These are phyloP conservation scores for Podosphaera fusca DNA, from an alignment of 2,329 filamentous ascomycete species.

Conservation along the genomic window DNA sequence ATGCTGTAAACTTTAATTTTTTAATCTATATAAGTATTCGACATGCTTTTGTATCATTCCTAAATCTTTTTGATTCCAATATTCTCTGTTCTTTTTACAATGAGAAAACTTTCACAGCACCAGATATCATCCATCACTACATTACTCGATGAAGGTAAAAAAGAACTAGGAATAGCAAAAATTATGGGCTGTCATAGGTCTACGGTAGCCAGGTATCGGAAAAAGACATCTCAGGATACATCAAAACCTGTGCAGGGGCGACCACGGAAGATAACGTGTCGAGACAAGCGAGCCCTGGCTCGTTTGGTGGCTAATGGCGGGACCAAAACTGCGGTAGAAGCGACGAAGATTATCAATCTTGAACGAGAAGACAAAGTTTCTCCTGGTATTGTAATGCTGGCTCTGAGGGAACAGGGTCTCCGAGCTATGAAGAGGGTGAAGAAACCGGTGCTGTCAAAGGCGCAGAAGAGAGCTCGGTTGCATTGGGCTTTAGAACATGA, in stretches of 20 bases:
- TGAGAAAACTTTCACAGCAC: not conserved
- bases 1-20: too few relatives aligned
- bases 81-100: too few relatives aligned
- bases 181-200: not conserved
- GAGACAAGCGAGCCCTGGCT: not conserved
- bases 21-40: too few relatives aligned
- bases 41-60: too few relatives aligned
- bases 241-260: not conserved
- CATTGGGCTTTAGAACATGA: not conserved
- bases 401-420: not conserved
- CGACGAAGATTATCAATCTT: not conserved
- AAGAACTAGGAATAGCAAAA: not conserved
- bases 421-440: not conserved
- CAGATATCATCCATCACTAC: not conserved
- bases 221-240: not conserved
- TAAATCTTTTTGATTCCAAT: too few relatives aligned
- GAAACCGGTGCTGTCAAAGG: not conserved
- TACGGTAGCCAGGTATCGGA: not conserved
- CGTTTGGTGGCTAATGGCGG: not conserved
- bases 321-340: not conserved
- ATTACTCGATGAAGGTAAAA: not conserved
- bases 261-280: not conserved
- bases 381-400: not conserved
- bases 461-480: not conserved
- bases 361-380: not conserved